A percentile compares a stretch with the other conserved stretches of the same genome.
These are phyloP conservation scores for Brassica incana DNA, from an alignment of 345 rosid genomes.

Conservation along the genomic window DNA sequence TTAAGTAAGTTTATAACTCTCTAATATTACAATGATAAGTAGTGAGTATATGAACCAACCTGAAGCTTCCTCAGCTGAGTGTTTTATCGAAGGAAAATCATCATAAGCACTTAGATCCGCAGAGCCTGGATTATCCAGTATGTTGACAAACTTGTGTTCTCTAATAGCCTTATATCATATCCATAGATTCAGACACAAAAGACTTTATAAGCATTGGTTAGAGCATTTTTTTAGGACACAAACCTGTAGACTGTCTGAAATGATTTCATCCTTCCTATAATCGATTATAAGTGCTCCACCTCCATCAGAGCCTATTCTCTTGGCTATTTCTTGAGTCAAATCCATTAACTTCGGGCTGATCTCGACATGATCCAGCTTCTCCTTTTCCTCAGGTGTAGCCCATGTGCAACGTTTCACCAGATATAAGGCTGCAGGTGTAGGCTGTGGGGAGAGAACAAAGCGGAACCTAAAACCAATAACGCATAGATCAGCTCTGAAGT, in stretches of 20 bases:
- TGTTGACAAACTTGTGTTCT: conserved; percentile 86
- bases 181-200: not conserved
- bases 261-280: too few relatives aligned
- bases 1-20: not conserved
- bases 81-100: conserved; percentile 78
- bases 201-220: not conserved
- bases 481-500: not conserved
- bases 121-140: conserved; percentile 86
- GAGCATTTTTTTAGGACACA: not conserved
- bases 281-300: too few relatives aligned
- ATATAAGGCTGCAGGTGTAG: conserved; percentile 86
- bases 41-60: conserved; percentile 39
- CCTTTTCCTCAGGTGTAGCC: too few relatives aligned
- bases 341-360: too few relatives aligned
- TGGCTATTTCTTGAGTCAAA: too few relatives aligned
- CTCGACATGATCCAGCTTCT: too few relatives aligned
- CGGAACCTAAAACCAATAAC: conserved; percentile 59
- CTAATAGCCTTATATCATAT: conserved; percentile 61
- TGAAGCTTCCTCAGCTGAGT: conserved; percentile 85
- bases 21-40: not conserved
- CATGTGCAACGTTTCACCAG: conserved; percentile 57
- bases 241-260: too few relatives aligned
- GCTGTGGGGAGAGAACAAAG: conserved; percentile 86
- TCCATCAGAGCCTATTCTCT: too few relatives aligned
- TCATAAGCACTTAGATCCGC: conserved; percentile 95